phyloP scores from a whole-genome alignment of 768 basidiomycete genomes.

The Collybia sp. region DNA sequence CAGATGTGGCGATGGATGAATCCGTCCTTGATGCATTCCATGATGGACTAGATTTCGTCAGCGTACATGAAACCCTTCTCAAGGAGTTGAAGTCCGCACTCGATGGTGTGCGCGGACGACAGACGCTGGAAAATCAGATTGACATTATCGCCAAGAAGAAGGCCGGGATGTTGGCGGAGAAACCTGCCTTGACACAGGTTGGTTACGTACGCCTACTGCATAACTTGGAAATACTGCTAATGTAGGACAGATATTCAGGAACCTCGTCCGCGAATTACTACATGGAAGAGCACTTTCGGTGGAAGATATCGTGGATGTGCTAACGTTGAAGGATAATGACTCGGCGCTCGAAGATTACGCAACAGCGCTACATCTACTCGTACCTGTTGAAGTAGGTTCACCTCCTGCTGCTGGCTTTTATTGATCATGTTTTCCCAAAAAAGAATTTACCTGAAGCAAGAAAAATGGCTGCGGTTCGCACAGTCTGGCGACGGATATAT shows the following conservation, averaged over 20 bases:
- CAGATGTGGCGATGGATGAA: conserved; percentile 40
- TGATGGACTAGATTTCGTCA: conserved; percentile 81
- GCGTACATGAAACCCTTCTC: conserved; percentile 70
- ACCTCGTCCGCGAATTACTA: conserved; percentile 60
- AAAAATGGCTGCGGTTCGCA: conserved; percentile 61
- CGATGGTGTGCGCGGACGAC: conserved; percentile 46
- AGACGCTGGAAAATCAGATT: conserved; percentile 64
- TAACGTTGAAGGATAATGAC: conserved; percentile 81
- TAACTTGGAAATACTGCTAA: neutral
- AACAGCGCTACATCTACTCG: conserved; percentile 63
- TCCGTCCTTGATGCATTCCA: conserved; percentile 66
- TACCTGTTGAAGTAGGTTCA: conserved; percentile 43
- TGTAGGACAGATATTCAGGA: conserved; percentile 57
- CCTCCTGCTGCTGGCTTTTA: neutral
- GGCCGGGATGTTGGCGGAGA: conserved; percentile 40
- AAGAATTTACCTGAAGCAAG: conserved; percentile 72
- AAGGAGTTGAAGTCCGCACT: conserved; percentile 54
- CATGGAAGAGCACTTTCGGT: conserved; percentile 70
- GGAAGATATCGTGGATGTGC: conserved; percentile 79
- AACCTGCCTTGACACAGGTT: conserved; percentile 50
- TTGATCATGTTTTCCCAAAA: neutral
- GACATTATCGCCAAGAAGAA: conserved; percentile 56
- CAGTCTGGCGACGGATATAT: conserved; percentile 86
- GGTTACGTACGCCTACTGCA: conserved; percentile 9
- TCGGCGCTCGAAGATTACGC: conserved; percentile 58